Base-by-base conservation (phyloP, 768 basidiomycete genomes). In the Trametes cubensis region DNA sequence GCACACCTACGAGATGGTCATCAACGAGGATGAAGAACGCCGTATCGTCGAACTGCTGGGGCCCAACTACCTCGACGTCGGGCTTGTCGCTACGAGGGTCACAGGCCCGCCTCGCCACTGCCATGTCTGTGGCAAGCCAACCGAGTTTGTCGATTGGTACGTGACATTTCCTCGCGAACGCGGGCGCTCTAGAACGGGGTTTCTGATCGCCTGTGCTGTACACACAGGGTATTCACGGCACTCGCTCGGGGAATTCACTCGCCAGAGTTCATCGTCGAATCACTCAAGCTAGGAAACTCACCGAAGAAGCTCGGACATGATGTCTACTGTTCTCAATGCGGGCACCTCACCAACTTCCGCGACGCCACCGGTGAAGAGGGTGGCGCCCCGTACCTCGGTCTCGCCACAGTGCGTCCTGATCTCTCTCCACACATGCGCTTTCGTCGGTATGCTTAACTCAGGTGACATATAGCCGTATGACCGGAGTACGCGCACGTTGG, bases 311-410 rank as follows among this genome's bases (percentile, higher is more conserved):
- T 56, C 30, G 48, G 15, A 21, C 65, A 66, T 42, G 65, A 66
- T 38, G 65, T 66, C 23, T 66, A 66, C 54, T 66, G 65, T 48
- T 66, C 65, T 14, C 38, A 52, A 21, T 66, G 61, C 49, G 65
- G 65, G 3, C 21, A 42, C 40, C 55, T 66, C 10, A 62, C 65
- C 21, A 30, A 34, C 28, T 48, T 54, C 58, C 46, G 42, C 4
- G 53, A 57, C 40, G 17, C 40, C 11, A 39, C 46, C 1, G 57
- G 53, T 13, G 42, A 40, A 23, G 62, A 63, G 46, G 62, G 62
- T n/a, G 30, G 34, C 20, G 57, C 57, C 11, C 49, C 51, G 28
- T 28, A 63, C 39, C 55, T 63, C 21, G n/a, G 21, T 40, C 23
- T 54, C 5, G 62, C 62, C 23, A 38, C 56, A 4, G 62, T 63